phyloP scores from a whole-genome alignment of 306 rosid genomes.

The Aeschynomene evenia region DNA sequence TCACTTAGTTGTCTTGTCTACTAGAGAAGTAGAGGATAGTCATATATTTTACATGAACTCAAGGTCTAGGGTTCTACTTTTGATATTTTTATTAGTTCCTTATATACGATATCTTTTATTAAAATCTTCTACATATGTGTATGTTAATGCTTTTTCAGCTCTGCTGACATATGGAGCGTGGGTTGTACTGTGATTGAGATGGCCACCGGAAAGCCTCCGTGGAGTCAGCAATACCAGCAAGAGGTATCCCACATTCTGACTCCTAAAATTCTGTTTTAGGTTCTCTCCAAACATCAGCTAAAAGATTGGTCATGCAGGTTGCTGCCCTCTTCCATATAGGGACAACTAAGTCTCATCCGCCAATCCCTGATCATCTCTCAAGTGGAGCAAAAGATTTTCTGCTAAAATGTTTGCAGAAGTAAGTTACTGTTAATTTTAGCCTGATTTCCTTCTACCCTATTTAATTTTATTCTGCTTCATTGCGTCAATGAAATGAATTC shows the following conservation, averaged over 20 bases:
- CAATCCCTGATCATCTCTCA: constrained; percentile 93
- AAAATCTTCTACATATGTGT: background rate
- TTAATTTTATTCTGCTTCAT: constrained; percentile 3
- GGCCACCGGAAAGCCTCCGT: constrained; percentile 99
- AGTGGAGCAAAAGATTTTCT: constrained; percentile 87
- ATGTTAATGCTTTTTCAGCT: constrained; percentile 49
- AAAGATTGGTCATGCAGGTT: constrained; percentile 61
- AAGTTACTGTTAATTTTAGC: constrained; percentile 36
- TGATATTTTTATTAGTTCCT: background rate
- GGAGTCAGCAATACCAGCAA: constrained; percentile 97
- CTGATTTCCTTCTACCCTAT: constrained; percentile 1
- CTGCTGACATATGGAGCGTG: constrained; percentile 99
- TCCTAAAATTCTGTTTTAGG: constrained; percentile 17
- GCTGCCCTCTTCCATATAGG: constrained; percentile 98
- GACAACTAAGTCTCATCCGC: constrained; percentile 97
- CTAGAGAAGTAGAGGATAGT: background rate
- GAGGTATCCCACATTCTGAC: constrained; percentile 57
- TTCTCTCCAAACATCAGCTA: constrained; percentile 35
- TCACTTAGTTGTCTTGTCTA: background rate
- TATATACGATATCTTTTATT: background rate
- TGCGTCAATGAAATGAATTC: background rate
- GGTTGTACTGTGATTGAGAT: constrained; percentile 99
- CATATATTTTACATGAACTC: background rate
- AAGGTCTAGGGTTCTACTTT: constrained; percentile 1
- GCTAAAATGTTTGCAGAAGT: constrained; percentile 93